Conservation (phyloP, 139 green algal species). For the Microglena sp. region DNA sequence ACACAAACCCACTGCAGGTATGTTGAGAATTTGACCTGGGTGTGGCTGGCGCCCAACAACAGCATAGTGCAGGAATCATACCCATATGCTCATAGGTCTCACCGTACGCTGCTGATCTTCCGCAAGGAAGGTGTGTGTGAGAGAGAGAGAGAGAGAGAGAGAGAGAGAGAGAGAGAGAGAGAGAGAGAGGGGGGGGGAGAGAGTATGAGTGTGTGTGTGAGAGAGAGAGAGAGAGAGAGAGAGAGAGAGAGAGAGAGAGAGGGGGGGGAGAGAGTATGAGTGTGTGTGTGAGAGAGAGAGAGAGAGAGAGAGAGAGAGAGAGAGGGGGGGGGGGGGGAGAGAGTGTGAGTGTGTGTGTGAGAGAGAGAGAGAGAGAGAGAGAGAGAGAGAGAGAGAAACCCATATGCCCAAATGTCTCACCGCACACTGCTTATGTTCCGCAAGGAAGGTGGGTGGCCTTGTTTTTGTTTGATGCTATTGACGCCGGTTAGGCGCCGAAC, state of each 20-base stretch:
- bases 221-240: neutral
- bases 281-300: neutral
- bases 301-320: neutral
- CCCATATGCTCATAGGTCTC: constrained; percentile 34
- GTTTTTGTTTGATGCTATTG: no score
- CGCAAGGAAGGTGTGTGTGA: constrained; percentile 44
- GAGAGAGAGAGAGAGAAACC: no score
- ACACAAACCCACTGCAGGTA: constrained; percentile 44
- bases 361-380: no score
- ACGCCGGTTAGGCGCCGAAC: constrained; percentile 42
- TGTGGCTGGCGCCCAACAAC: constrained; percentile 65
- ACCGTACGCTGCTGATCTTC: constrained; percentile 89
- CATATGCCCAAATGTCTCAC: no score
- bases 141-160: neutral
- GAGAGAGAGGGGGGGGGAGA: no score
- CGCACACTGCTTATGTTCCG: no score
- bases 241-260: no score
- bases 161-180: neutral
- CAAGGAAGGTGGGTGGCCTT: no score
- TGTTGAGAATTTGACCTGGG: constrained; percentile 92
- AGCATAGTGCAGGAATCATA: constrained; percentile 29
- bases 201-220: neutral
- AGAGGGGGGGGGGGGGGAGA: no score
- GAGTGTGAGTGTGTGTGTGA: no score
- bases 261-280: neutral